phyloP scores from a whole-genome alignment of 1,139 yeast genomes.

The Tardiomyces depauwii region DNA sequence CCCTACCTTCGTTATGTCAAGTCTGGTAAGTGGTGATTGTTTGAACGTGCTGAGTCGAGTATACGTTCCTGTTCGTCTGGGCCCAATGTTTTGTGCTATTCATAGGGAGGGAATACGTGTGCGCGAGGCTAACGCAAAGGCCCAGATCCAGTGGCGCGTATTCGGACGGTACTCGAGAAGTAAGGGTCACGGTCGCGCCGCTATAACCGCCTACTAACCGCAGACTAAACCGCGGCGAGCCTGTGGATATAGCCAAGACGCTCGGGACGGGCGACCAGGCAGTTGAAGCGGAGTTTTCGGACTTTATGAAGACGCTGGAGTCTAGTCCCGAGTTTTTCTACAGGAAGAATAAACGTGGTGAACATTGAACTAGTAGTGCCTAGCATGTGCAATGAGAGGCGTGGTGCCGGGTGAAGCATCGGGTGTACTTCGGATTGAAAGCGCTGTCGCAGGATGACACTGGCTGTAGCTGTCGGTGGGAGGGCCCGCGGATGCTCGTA shows the following conservation, averaged over 20 bases:
- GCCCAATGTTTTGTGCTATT: no score
- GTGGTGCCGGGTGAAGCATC: no score
- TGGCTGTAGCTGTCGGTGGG: no score
- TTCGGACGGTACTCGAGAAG: neutral
- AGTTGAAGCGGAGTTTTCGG: neutral
- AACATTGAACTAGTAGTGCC: no score
- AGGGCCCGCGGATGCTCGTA: no score
- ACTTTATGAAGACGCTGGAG: neutral
- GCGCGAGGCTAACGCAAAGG: neutral
- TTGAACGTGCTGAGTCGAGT: neutral
- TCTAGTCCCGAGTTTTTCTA: neutral
- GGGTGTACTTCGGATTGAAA: no score
- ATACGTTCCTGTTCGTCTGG: no score
- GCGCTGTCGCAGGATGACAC: no score
- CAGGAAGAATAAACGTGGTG: neutral
- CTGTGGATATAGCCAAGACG: neutral
- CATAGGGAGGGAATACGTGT: no score
- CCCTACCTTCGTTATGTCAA: constrained; percentile 44
- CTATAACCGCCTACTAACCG: neutral
- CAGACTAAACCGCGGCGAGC: neutral
- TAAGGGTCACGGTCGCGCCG: neutral
- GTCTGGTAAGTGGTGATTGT: neutral
- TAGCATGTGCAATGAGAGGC: no score
- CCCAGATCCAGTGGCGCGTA: neutral
- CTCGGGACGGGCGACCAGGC: neutral